Evolutionary conservation across 805 yeast genomes (phyloP), one percentile per base, ranked within the genome.

Genomic region (Saturnispora galanensis): DNA sequence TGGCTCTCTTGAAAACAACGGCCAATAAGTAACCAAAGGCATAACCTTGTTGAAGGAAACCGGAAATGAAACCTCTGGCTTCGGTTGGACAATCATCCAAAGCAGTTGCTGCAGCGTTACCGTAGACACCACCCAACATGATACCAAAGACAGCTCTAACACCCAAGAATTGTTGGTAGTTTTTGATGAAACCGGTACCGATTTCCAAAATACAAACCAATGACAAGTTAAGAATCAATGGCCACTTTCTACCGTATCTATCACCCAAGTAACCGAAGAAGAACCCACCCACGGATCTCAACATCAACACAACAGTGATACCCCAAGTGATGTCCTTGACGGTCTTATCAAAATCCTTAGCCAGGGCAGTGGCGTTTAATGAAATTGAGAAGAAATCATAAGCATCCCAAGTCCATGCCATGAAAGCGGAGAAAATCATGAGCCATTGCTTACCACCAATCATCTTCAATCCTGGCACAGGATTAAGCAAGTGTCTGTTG

Each of bases 21-120:
- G 79, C 85, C 47, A 80, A 56, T 21, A 81, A 62, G 53, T 79
- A 80, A 18, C 88, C 88, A 39, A 81, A 70, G 1, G 84, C 81
- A 52, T 81, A 86, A 49, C 95, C 95, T 59, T 84, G 83, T 62
- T 85, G 95, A 57, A 86, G 75, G 35, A 84, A 60, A 39, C 85
- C 86, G 31, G 80, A 73, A 39, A 80, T 61, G 46, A 79, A 67
- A 38, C 84, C 81, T 61, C 76, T 66, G 31, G 81, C 74, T 31
- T 60, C 67, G 26, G 58, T 54, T 10, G 81, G 79, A 52, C 74
- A 66, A 57, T 73, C 79, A 50, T 74, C 79, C 34, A 76, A 53
- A 13, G 78, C 71, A 15, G 75, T 70, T 21, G 77, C 73, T 17
- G 76, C 67, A 31, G 77, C 74, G 46, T 71, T 69, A 46, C 79